A percentile compares a stretch with the other conserved stretches of the same genome.
These are phyloP conservation scores for Rhodotorula taiwanensis DNA, from an alignment of 768 basidiomycete species.

Conservation along the genomic window DNA sequence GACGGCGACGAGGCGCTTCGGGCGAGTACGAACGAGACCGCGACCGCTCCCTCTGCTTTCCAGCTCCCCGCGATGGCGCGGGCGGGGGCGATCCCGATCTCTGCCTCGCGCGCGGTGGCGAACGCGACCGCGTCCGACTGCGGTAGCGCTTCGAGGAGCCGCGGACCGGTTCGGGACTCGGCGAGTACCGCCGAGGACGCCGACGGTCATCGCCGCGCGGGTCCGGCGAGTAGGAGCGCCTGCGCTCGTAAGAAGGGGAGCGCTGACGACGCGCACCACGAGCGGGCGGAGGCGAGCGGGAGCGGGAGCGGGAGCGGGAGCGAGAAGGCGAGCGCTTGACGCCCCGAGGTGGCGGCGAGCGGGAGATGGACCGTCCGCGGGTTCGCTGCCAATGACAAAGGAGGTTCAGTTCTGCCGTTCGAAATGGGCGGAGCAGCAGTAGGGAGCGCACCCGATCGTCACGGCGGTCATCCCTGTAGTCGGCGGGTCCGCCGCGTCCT, in stretches of 20 bases:
- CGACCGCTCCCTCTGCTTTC: too few species aligned
- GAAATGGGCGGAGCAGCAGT: background rate
- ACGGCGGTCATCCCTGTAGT: slow-evolving; percentile 45
- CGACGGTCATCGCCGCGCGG: background rate
- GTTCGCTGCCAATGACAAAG: background rate
- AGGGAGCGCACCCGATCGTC: slow-evolving; percentile 45
- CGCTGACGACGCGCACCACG: background rate
- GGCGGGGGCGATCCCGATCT: too few species aligned
- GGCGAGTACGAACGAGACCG: too few species aligned
- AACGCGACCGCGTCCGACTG: too few species aligned
- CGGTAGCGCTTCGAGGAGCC: too few species aligned
- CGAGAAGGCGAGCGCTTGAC: slow-evolving; percentile 4
- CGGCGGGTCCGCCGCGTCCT: slow-evolving; percentile 48
- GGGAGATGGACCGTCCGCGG: slow-evolving; percentile 27
- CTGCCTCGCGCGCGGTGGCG: too few species aligned
- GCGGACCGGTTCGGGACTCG: too few species aligned
- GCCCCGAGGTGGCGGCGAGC: background rate
- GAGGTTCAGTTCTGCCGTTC: background rate
- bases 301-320: slow-evolving; percentile 1
- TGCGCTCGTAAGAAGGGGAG: slow-evolving; percentile 3
- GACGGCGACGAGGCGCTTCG: too few species aligned
- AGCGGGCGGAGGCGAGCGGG: slow-evolving; percentile 2
- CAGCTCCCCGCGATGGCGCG: too few species aligned
- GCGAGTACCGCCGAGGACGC: slow-evolving; percentile 9
- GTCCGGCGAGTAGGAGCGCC: slow-evolving; percentile 3